Percentiles rank a stretch among this genome's conserved stretches.
Evolutionary conservation across 2,329 filamentous ascomycete species (phyloP).

Genomic region (Ilyonectria robusta): DNA sequence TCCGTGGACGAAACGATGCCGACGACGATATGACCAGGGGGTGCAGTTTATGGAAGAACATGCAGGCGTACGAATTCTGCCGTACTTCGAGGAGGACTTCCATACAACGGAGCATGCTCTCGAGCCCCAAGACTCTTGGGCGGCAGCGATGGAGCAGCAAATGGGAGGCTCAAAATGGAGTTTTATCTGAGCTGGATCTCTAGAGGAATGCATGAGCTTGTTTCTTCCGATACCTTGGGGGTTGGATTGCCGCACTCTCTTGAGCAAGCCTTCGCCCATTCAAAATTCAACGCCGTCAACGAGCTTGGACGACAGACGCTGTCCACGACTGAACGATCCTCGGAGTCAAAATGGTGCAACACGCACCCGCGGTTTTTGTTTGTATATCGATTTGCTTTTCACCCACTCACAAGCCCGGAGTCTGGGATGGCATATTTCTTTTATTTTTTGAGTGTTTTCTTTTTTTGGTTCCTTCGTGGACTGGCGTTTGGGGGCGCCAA

Average conservation of each 20-base stretch:
- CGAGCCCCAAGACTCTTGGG: conserved; percentile 56
- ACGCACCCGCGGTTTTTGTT: conserved; percentile 17
- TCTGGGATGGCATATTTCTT: conserved; percentile 36
- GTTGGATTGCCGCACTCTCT: conserved; percentile 15
- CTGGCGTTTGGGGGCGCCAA: conserved; percentile 41
- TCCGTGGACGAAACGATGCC: conserved; percentile 61
- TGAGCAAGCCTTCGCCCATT: conserved; percentile 28
- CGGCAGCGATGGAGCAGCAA: conserved; percentile 50
- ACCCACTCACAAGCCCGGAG: conserved; percentile 39
- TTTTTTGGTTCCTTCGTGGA: conserved; percentile 34
- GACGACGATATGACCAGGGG: conserved; percentile 57
- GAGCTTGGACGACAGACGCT: conserved; percentile 3
- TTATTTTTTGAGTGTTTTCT: conserved; percentile 35
- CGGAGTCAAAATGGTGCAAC: conserved; percentile 22
- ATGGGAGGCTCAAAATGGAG: conserved; percentile 50
- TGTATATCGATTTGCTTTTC: conserved; percentile 29
- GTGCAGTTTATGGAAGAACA: conserved; percentile 56
- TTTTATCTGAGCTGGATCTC: conserved; percentile 50
- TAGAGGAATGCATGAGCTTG: conserved; percentile 10
- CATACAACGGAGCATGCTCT: conserved; percentile 57
- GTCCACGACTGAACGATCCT: conserved; percentile 37
- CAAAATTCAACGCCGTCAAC: conserved; percentile 28
- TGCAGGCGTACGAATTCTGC: conserved; percentile 54
- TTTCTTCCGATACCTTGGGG: conserved; percentile 5
- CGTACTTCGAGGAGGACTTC: conserved; percentile 62